Evolutionary conservation across 495 filamentous ascomycete genomes (phyloP), one percentile per base, ranked within the genome.

Genomic region (Acidiella bohemica): DNA sequence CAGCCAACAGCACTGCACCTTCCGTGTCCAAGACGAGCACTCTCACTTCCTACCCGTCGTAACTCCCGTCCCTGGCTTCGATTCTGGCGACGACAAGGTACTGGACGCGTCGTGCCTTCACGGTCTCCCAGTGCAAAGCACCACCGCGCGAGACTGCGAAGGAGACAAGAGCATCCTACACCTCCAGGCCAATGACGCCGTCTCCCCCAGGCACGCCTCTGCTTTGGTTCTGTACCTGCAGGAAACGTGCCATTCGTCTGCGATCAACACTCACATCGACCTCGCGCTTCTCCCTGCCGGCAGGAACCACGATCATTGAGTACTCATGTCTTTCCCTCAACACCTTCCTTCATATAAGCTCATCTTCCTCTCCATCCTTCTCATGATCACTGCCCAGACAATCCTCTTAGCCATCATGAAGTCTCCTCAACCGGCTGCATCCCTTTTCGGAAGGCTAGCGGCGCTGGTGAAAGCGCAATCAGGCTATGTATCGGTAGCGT

Each of bases 401-500:
- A 20, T 16, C 23, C 23, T 49, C 12, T 29, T 35, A 24, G 27
- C 21, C 40, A 44, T 49, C 41, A 49, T 49, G 46, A 40, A 35
- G 17, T 48, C 20, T 32, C 32, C 39, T 22, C 40, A 42, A 5
- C 25, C 32, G 32, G 13, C 38, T 5, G 38, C 44, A 17, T 37
- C 39, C 23, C 38, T 41, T 1, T 36, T 42, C 29, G 39, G 38
- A 26, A 28, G 18, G 8, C 17, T 47, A 5, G 32, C 32, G 19
- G 21, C 16, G 25, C 7, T 11, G 6, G 40, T 14, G 5, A 20
- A 42, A 19, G 40, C 30, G 5, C 32, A 42, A 14, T n/a, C 20
- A 16, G 40, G 40, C 5, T 39, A 30, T n/a, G 23, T 14, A 7
- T 2, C 3, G 5, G 16, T 25, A 5, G 14, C 36, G 12, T 23